Conservation (phyloP, 176 grass and related monocot species). For the Dactylis glomerata region DNA sequence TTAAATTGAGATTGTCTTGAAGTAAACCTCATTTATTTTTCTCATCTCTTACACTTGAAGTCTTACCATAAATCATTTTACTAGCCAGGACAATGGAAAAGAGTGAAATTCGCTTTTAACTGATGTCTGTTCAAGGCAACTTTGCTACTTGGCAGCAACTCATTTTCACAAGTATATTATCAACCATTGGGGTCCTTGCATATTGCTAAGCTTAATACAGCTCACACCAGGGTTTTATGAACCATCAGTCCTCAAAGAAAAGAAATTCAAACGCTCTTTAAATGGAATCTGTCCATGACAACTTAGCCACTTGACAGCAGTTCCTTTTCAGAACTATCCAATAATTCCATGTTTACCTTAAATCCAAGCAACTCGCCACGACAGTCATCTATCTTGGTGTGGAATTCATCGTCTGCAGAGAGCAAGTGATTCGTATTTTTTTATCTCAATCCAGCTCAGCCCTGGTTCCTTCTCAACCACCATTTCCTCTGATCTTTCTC, state of each 20-base stretch:
- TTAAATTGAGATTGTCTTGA: neutral
- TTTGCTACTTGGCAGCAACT: neutral
- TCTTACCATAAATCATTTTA: neutral
- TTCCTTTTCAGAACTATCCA: slow-evolving; percentile 35
- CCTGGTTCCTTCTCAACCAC: slow-evolving; percentile 72
- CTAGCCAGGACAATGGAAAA: neutral
- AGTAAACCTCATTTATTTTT: neutral
- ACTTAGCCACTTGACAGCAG: slow-evolving; percentile 17
- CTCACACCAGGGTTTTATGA: slow-evolving; percentile 60
- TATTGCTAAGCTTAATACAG: slow-evolving; percentile 60
- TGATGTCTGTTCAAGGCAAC: neutral
- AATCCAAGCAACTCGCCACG: slow-evolving; percentile 44
- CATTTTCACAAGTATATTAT: slow-evolving; percentile 22
- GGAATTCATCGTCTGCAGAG: slow-evolving; percentile 51
- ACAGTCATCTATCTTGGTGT: slow-evolving; percentile 44
- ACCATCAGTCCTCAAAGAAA: slow-evolving; percentile 16
- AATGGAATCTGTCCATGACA: neutral
- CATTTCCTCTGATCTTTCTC: slow-evolving; percentile 61
- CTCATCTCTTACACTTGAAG: neutral
- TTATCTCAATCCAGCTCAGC: slow-evolving; percentile 75
- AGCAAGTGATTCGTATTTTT: slow-evolving; percentile 47
- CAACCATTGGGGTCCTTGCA: neutral
- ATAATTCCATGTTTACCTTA: slow-evolving; percentile 51
- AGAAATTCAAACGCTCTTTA: neutral
- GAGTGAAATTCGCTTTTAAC: neutral